Conservation (phyloP, 352 stramenopile genomes). For the Phytophthora agathidicida region DNA sequence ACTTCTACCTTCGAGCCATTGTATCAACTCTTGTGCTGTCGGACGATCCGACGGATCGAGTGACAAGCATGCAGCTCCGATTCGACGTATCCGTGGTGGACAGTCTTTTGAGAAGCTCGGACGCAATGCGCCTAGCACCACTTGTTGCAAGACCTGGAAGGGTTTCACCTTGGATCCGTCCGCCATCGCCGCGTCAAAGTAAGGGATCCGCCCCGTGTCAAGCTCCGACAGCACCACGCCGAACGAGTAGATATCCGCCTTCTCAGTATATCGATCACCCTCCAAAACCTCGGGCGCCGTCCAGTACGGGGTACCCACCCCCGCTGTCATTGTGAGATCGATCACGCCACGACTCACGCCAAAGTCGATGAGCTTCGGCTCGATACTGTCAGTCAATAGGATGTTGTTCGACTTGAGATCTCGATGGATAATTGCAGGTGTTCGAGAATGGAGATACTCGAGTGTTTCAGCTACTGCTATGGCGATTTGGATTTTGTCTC, state of each 20-base stretch:
- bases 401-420: conserved; percentile 65
- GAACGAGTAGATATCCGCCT: conserved; percentile 75
- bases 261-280: conserved; percentile 57
- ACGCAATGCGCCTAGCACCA: conserved; percentile 46
- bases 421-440: conserved; percentile 38
- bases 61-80: conserved; percentile 23
- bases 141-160: conserved; percentile 47
- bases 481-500: conserved; percentile 47
- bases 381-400: conserved; percentile 63
- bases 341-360: conserved; percentile 49
- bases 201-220: conserved; percentile 42
- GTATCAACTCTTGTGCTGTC: conserved; percentile 8
- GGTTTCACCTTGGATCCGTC: conserved; percentile 18
- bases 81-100: conserved; percentile 34
- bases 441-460: conserved; percentile 36
- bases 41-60: conserved; percentile 11
- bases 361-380: conserved; percentile 87
- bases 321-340: conserved; percentile 47
- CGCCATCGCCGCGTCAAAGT: conserved; percentile 24
- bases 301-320: conserved; percentile 86
- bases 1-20: conserved; percentile 10
- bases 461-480: conserved; percentile 35
- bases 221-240: conserved; percentile 62
- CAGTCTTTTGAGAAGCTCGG: conserved; percentile 49
- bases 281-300: conserved; percentile 77